phyloP scores from a whole-genome alignment of 2,329 filamentous ascomycete species.

The Colletotrichum zoysiae region DNA sequence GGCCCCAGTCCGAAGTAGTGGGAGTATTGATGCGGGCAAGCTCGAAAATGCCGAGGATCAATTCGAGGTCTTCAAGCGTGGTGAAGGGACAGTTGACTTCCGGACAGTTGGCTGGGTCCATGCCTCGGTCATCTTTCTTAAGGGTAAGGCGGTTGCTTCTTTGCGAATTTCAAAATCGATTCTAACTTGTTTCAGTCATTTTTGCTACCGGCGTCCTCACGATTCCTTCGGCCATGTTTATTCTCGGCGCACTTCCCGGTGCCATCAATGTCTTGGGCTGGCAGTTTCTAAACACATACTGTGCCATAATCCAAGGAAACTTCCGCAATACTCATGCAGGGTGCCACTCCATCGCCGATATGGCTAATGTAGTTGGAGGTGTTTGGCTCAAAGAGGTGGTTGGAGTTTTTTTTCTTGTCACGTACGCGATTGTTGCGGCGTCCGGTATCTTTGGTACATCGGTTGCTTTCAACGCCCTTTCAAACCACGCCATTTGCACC shows the following conservation, averaged over 20 bases:
- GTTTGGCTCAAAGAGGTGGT: conserved; percentile 63
- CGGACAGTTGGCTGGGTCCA: conserved; percentile 62
- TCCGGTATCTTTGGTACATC: conserved; percentile 71
- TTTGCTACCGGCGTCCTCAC: conserved; percentile 59
- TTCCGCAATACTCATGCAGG: conserved; percentile 55
- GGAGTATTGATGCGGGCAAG: conserved; percentile 45
- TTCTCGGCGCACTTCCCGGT: conserved; percentile 57
- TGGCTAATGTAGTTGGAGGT: conserved; percentile 69
- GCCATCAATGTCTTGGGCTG: conserved; percentile 58
- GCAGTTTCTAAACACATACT: conserved; percentile 56
- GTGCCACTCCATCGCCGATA: conserved; percentile 62
- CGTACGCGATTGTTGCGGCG: conserved; percentile 67
- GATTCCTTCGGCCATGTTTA: conserved; percentile 57
- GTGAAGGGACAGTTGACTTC: conserved; percentile 59
- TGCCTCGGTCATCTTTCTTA: conserved; percentile 61
- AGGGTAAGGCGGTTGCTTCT: conserved; percentile 47
- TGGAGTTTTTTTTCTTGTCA: conserved; percentile 68
- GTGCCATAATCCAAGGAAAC: conserved; percentile 55
- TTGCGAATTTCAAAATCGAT: neutral
- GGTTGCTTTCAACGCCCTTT: conserved; percentile 70
- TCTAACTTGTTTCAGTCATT: conserved; percentile 47
- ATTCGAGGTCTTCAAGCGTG: conserved; percentile 60
- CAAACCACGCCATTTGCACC: conserved; percentile 68
- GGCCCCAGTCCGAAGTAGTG: conserved; percentile 42
- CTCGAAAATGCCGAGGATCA: conserved; percentile 46